phyloP scores from a whole-genome alignment of 306 rosid species.

The Pachyrhizus erosus region DNA sequence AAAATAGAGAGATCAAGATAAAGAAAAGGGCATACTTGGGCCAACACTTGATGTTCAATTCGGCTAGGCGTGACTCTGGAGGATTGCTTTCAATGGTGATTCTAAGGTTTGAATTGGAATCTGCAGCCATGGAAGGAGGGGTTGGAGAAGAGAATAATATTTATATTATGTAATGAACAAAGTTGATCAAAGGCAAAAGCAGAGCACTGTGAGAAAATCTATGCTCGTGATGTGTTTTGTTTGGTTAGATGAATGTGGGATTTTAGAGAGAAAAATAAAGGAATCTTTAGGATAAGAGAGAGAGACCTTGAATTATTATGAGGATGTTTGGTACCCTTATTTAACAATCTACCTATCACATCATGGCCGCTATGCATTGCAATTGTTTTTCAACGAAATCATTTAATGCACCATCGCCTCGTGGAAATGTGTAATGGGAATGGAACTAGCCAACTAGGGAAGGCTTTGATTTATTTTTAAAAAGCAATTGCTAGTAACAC shows the following conservation, averaged over 20 bases:
- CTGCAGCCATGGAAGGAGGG: conserved; percentile 46
- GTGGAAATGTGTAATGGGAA: not conserved
- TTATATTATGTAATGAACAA: not conserved
- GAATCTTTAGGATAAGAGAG: conserved; percentile 49
- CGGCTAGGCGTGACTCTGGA: conserved; percentile 69
- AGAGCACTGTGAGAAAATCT: not conserved
- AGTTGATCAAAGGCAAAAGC: not conserved
- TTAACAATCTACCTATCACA: conserved; percentile 51
- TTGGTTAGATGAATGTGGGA: conserved; percentile 33
- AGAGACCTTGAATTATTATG: conserved; percentile 7
- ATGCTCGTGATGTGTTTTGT: not conserved
- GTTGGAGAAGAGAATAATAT: not conserved
- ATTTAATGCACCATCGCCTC: conserved; percentile 46
- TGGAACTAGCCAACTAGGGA: not conserved
- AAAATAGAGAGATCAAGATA: not conserved
- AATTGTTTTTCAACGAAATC: conserved; percentile 43
- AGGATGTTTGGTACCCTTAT: conserved; percentile 29
- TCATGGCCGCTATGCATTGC: conserved; percentile 30
- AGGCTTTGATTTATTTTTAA: not conserved
- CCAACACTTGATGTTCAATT: conserved; percentile 91
- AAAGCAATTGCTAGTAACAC: too few species aligned
- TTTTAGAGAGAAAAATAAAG: conserved; percentile 3
- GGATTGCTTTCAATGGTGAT: conserved; percentile 85
- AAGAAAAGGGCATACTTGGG: conserved; percentile 69
- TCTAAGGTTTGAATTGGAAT: conserved; percentile 63